Conservation (phyloP, 495 filamentous ascomycete genomes). For the Glonium stellatum region DNA sequence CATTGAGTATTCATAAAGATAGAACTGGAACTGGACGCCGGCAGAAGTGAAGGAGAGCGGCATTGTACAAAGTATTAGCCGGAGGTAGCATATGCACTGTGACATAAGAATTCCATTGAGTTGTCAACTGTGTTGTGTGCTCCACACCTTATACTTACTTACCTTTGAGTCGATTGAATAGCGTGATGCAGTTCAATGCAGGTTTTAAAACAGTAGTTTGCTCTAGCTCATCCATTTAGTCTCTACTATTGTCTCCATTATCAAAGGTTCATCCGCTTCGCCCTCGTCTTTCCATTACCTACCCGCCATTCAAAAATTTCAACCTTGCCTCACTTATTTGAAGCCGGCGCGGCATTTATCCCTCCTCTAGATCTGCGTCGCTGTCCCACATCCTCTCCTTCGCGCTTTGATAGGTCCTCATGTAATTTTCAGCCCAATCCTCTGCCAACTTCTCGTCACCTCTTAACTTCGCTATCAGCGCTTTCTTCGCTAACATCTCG, state of each 20-base stretch:
- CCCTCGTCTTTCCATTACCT: no score
- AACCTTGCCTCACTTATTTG: no score
- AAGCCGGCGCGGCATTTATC: not conserved
- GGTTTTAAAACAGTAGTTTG: no score
- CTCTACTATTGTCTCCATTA: no score
- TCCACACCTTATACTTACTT: no score
- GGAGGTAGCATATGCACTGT: not conserved
- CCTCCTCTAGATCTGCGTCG: not conserved
- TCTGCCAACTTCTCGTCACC: constrained; percentile 67
- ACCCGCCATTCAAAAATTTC: no score
- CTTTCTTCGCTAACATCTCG: constrained; percentile 82
- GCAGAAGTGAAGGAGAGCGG: not conserved
- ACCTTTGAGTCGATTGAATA: no score
- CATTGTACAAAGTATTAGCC: constrained; percentile 2
- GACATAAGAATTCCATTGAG: not conserved
- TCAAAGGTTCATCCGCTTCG: no score
- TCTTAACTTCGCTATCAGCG: constrained; percentile 66
- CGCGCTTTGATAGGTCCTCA: constrained; percentile 34
- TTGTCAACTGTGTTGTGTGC: not conserved
- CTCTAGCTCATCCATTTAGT: no score
- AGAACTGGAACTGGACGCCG: not conserved
- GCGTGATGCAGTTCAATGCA: no score
- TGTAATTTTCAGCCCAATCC: constrained; percentile 65
- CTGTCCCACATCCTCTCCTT: not conserved
- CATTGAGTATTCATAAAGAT: not conserved